phyloP scores from a whole-genome alignment of 1,284 basidiomycete species.

The Heterobasidion irregulare region DNA sequence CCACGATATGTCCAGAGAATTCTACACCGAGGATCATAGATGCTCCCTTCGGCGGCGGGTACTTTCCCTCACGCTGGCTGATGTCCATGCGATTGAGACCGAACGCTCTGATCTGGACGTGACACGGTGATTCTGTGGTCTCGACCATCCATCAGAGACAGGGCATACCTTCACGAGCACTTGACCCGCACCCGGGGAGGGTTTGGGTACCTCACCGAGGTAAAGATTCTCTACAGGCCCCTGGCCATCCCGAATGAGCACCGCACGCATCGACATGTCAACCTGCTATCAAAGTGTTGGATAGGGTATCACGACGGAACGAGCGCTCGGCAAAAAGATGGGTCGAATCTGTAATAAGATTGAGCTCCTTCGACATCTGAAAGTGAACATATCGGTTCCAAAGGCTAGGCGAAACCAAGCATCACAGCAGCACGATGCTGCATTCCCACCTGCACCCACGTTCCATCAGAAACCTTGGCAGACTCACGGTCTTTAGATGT shows the following conservation, averaged over 20 bases:
- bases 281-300: too few species aligned
- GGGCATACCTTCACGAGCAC: constrained; percentile 68
- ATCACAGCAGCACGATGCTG: too few species aligned
- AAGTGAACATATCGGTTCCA: too few species aligned
- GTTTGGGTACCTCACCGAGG: constrained; percentile 66
- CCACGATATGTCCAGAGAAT: constrained; percentile 71
- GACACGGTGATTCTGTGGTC: not conserved
- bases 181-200: constrained; percentile 44
- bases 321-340: too few species aligned
- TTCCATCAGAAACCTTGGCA: too few species aligned
- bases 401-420: too few species aligned
- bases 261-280: constrained; percentile 58
- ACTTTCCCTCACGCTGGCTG: constrained; percentile 66
- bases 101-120: constrained; percentile 61
- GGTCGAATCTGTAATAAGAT: too few species aligned
- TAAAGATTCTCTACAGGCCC: constrained; percentile 78
- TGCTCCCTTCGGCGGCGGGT: constrained; percentile 74
- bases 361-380: too few species aligned
- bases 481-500: too few species aligned
- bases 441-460: too few species aligned
- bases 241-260: constrained; percentile 74
- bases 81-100: constrained; percentile 90
- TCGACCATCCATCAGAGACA: not conserved
- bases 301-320: too few species aligned
- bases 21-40: constrained; percentile 85